phyloP scores from a whole-genome alignment of 208 protist genomes.

The Crithidia brevicula region DNA sequence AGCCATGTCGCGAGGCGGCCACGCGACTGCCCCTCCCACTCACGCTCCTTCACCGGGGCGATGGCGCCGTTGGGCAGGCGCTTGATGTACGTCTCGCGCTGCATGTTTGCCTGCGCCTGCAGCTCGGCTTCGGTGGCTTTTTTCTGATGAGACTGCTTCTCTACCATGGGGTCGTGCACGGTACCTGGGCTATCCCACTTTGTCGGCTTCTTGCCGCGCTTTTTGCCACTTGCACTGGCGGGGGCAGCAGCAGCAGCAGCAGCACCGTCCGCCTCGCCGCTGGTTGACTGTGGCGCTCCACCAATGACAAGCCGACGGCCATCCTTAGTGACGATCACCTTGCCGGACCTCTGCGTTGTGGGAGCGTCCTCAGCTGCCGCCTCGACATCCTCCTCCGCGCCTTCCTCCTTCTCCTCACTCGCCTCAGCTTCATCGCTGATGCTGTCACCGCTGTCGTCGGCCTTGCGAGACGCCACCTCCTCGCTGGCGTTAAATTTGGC shows the following conservation, averaged over 20 bases:
- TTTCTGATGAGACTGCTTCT: conserved; percentile 35
- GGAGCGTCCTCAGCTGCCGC: conserved; percentile 12
- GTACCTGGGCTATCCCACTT: conserved; percentile 51
- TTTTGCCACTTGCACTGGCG: conserved; percentile 23
- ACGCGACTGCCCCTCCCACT: conserved; percentile 79
- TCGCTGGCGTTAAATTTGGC: conserved; percentile 60
- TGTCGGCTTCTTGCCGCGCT: conserved; percentile 67
- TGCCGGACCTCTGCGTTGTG: conserved; percentile 21
- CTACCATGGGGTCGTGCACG: conserved; percentile 26
- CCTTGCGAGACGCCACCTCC: conserved; percentile 36
- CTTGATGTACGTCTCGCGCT: conserved; percentile 77
- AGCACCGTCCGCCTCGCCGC: neutral
- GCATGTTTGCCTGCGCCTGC: conserved; percentile 65
- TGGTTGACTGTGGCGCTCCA: conserved; percentile 15
- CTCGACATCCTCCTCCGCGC: conserved; percentile 14
- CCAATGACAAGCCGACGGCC: conserved; percentile 62
- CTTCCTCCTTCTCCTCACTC: neutral
- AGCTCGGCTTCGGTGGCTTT: conserved; percentile 74
- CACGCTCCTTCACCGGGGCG: conserved; percentile 76
- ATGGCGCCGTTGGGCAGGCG: conserved; percentile 64
- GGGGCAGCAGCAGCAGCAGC: conserved; percentile 11
- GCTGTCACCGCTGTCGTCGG: neutral
- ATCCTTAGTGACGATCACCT: conserved; percentile 62
- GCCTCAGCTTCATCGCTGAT: neutral
- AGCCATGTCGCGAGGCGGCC: conserved; percentile 81